Base-by-base conservation (phyloP, 768 basidiomycete genomes). In the Trametes cinnabarina region DNA sequence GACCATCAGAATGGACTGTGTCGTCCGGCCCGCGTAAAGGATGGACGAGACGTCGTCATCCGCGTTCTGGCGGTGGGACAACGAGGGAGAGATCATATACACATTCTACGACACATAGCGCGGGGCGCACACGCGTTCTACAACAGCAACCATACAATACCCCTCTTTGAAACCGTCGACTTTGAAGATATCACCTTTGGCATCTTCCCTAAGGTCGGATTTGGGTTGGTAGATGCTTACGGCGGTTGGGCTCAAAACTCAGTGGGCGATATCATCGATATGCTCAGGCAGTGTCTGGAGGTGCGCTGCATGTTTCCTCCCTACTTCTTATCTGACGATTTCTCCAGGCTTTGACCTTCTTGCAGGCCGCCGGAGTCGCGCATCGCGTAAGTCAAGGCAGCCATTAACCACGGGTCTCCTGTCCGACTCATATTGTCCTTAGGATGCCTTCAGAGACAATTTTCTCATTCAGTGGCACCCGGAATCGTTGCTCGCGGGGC, bases 391-490 rank as follows among this genome's bases (percentile, higher is more conserved):
- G 52, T 22, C 19, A 9, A 2, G 43, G 4, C 3, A 47, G 15
- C 14, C 17, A 23, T 26, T 17, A n/a, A n/a, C n/a, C n/a, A n/a
- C 11, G 41, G n/a, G 3, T 32, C 11, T 11, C 1, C n/a, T 17
- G 5, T 4, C 8, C 5, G 28, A 14, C 55, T 22, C 14, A 51
- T 1, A 3, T 23, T 11, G 1, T 47, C 22, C 39, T 43, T 32
- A 73, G 70, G 69, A 73, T 42, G 68, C 69, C 15, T 71, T 69
- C 51, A 58, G 42, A 11, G 69, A 71, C 48, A 73, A 74, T 52
- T 73, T 71, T 46, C 50, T 72, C 3, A 43, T 72, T 3, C 65
- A 74, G 49, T 72, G 67, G 65, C 65, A 70, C 4, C 72, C 72
- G 2, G 69, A 73, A 46, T 71, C 71, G 3, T 30, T 73, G 40